A percentile compares a stretch with the other conserved stretches of the same genome.
Evolutionary conservation across 805 yeast genomes (phyloP).

Genomic region (Pichia californica): DNA sequence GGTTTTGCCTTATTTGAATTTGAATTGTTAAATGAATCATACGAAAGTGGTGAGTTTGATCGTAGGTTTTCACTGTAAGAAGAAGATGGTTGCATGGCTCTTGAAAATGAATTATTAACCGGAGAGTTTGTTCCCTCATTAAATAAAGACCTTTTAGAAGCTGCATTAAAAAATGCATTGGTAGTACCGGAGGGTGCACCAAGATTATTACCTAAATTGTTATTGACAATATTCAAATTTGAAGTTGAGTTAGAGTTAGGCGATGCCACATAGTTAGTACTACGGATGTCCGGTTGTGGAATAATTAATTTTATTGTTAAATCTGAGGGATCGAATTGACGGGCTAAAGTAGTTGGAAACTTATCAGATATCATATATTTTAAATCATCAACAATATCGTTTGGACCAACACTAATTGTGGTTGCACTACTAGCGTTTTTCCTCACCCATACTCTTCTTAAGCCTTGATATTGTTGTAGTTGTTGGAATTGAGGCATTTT

Average conservation of each 20-base stretch:
- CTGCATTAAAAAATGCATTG: no score
- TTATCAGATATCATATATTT: constrained; percentile 57
- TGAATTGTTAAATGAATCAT: constrained; percentile 19
- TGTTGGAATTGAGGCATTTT: not conserved
- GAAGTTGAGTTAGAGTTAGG: not conserved
- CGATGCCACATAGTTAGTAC: not conserved
- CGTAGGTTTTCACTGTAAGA: not conserved
- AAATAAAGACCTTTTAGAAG: not conserved
- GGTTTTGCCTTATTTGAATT: constrained; percentile 1
- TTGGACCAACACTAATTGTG: constrained; percentile 51
- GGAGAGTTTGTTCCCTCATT: constrained; percentile 3
- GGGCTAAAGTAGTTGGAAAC: constrained; percentile 61
- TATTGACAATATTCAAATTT: no score
- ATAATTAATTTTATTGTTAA: constrained; percentile 32
- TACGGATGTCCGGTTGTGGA: constrained; percentile 3
- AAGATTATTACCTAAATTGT: no score
- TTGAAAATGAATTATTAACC: not conserved
- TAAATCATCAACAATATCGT: constrained; percentile 76
- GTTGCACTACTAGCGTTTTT: constrained; percentile 55
- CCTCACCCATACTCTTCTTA: constrained; percentile 48
- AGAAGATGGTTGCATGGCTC: constrained; percentile 1
- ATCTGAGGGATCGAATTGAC: constrained; percentile 65
- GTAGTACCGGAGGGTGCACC: no score
- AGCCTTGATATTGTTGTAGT: not conserved
- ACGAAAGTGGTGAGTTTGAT: constrained; percentile 21